Base-by-base conservation (phyloP, 129 eudicot species). In the Gnaphalium uliginosum region DNA sequence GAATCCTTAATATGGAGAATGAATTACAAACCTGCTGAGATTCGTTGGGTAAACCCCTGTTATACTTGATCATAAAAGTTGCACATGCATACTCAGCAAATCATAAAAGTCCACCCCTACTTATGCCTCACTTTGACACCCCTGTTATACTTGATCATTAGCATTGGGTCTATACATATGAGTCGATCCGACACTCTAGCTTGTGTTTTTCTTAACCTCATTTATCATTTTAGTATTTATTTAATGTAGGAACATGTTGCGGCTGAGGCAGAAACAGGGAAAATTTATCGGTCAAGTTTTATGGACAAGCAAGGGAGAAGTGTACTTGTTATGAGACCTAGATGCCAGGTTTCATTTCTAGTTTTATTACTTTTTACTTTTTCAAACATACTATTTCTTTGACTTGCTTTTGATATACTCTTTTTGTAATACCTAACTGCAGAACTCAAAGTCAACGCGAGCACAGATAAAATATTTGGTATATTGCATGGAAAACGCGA, bases 401-500 rank as follows among this genome's bases (percentile, higher is more conserved):
- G n/a, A 69, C 68, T 39, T 72, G 54, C 54, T 48, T 66, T 46
- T 25, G 73, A 29, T 57, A 79, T 63, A 51, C 72, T 66, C 29
- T 73, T 15, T 73, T 33, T 71, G 24, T 75, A 64, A 37, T 74
- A 14, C 54, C 6, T 75, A 26, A 66, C 69, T 78, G 83, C 96
- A 94, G 98, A 94, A 94, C 84, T 69, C 98, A 8, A 88, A 89
- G 84, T 95, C 99, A 30, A 83, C 86, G 3, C 83, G 85, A 81
- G 87, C 85, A 17, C 97, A 91, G 60, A 91, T 95, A 8, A 95
- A 74, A 68, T 87, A 87, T 73, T 85, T 95, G 81, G 99, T 95
- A 51, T 95, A 95, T 74, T 89, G 96, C 87, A 85, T 95, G 97
- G 99, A 95, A 85, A 95, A 95, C 68, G 97, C 97, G 18, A 85